phyloP scores from a whole-genome alignment of 129 eudicot species.

The Helichrysum umbraculigerum region DNA sequence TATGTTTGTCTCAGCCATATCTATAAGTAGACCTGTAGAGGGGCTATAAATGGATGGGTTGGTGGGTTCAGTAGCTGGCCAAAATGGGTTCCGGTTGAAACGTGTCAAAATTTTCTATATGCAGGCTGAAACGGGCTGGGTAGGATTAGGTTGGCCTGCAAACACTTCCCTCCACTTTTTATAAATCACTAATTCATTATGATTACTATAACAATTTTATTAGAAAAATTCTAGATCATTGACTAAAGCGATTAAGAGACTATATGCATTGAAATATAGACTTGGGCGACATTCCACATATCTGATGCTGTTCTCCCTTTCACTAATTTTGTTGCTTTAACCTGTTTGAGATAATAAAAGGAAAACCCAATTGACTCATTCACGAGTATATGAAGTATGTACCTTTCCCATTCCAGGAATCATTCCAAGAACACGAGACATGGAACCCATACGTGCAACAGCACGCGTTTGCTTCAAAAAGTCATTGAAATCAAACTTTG shows the following conservation, averaged over 20 bases:
- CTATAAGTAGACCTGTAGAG: background rate
- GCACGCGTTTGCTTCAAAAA: conserved; percentile 93
- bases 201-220: background rate
- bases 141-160: background rate
- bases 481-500: conserved; percentile 93
- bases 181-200: background rate
- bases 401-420: conserved; percentile 99
- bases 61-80: background rate
- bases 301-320: background rate
- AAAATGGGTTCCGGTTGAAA: background rate
- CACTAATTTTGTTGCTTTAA: background rate
- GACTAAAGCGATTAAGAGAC: background rate
- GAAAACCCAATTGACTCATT: background rate
- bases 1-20: background rate
- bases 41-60: background rate
- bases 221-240: background rate
- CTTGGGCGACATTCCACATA: background rate
- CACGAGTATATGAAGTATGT: background rate
- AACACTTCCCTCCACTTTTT: background rate
- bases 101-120: background rate
- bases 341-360: background rate
- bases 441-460: conserved; percentile 92
- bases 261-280: background rate
- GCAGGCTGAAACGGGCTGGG: background rate
- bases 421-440: conserved; percentile 98